Evolutionary conservation across 2,329 filamentous ascomycete genomes (phyloP).

Genomic region (Cercospora canescens): DNA sequence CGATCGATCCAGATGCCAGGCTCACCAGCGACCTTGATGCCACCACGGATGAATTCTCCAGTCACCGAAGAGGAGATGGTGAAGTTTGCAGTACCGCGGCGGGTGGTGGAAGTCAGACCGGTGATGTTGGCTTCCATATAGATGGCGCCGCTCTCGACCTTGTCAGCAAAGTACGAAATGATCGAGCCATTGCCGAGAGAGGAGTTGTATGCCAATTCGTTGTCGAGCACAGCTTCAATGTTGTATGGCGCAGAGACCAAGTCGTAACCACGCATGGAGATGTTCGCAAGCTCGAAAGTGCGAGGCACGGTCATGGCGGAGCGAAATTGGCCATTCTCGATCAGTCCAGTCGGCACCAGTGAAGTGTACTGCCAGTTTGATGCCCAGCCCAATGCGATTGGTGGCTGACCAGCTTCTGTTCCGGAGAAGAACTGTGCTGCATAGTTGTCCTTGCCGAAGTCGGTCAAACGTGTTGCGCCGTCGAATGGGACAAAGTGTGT

Average conservation of each 20-base stretch:
- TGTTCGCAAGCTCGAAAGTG: conserved; percentile 53
- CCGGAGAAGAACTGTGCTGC: conserved; percentile 59
- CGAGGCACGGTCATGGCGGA: conserved; percentile 56
- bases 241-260: conserved; percentile 55
- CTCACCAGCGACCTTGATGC: conserved; percentile 48
- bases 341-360: conserved; percentile 53
- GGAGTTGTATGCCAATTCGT: conserved; percentile 45
- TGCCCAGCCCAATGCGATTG: conserved; percentile 57
- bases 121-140: conserved; percentile 58
- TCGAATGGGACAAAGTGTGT: conserved; percentile 57
- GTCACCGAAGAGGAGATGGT: conserved; percentile 53
- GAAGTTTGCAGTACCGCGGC: conserved; percentile 50
- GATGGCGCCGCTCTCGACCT: conserved; percentile 52
- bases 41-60: conserved; percentile 52
- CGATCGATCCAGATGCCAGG: conserved; percentile 51
- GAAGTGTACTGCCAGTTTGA: conserved; percentile 61
- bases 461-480: conserved; percentile 32
- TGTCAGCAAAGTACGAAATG: conserved; percentile 51
- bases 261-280: conserved; percentile 53
- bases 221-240: conserved; percentile 49
- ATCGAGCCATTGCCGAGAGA: conserved; percentile 52
- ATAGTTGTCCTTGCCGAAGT: conserved; percentile 51
- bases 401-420: conserved; percentile 40
- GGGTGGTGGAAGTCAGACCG: conserved; percentile 35
- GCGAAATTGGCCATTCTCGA: conserved; percentile 52